Conservation (phyloP, 352 stramenopile species). For the Elongisporangium prolatum region DNA sequence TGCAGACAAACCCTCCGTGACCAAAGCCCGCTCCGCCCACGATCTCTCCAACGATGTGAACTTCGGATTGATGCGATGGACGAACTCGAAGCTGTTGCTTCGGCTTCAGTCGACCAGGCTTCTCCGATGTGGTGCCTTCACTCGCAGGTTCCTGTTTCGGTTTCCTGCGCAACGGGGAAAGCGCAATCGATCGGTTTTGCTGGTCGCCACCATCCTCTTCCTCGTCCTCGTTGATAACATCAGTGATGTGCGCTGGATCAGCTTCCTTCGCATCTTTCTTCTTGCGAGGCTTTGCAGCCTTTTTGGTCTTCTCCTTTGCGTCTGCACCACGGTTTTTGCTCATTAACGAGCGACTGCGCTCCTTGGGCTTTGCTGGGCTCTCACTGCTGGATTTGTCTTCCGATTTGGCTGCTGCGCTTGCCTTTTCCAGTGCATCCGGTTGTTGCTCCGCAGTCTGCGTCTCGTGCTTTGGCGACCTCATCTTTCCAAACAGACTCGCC, state of each 20-base stretch:
- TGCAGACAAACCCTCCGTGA: conserved; percentile 43
- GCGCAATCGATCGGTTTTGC: conserved; percentile 19
- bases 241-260: too few relatives aligned
- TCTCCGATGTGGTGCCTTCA: too few relatives aligned
- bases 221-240: conserved; percentile 10
- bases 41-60: conserved; percentile 72
- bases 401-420: neutral
- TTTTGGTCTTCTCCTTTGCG: conserved; percentile 8
- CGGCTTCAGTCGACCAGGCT: conserved; percentile 14
- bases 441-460: too few relatives aligned
- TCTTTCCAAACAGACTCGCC: too few relatives aligned
- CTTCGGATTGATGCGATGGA: conserved; percentile 49
- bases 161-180: conserved; percentile 16
- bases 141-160: neutral
- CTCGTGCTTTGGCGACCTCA: too few relatives aligned
- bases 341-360: too few relatives aligned
- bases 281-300: conserved; percentile 14
- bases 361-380: too few relatives aligned
- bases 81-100: conserved; percentile 21
- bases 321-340: neutral
- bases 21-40: conserved; percentile 45
- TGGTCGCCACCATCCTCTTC: conserved; percentile 12
- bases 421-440: neutral
- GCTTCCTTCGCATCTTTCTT: too few relatives aligned
- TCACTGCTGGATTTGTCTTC: conserved; percentile 8